Evolutionary conservation across 2,329 filamentous ascomycete genomes (phyloP).

Genomic region (Penicillium concentricum): DNA sequence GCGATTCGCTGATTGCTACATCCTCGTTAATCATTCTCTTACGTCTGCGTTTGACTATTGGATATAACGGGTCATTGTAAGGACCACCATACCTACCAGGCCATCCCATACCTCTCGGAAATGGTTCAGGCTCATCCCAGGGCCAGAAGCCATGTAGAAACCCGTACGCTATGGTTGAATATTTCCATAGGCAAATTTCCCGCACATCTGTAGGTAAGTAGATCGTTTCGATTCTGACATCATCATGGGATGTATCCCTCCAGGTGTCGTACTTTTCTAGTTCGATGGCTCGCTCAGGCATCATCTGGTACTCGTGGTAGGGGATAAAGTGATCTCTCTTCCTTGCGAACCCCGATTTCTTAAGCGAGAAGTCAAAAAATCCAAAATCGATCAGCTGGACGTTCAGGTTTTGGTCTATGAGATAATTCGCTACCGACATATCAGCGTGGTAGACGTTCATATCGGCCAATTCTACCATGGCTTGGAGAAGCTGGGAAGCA

Average conservation of each 20-base stretch:
- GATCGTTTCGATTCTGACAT: neutral
- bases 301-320: constrained; percentile 29
- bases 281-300: constrained; percentile 26
- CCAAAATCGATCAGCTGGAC: constrained; percentile 33
- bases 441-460: constrained; percentile 30
- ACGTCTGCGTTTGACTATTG: constrained; percentile 13
- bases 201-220: constrained; percentile 19
- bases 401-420: constrained; percentile 29
- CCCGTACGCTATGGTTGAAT: constrained; percentile 28
- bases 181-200: constrained; percentile 26
- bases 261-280: constrained; percentile 3
- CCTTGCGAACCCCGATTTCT: constrained; percentile 10
- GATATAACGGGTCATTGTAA: neutral
- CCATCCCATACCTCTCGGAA: constrained; percentile 6
- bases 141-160: constrained; percentile 35
- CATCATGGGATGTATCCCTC: neutral
- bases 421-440: constrained; percentile 31
- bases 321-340: constrained; percentile 7
- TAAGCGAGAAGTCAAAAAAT: constrained; percentile 15
- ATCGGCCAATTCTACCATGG: constrained; percentile 28
- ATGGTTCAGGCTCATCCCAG: constrained; percentile 27
- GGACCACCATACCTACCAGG: neutral
- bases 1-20: constrained; percentile 23
- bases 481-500: constrained; percentile 31
- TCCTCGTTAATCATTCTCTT: constrained; percentile 28